A percentile compares a stretch with the other conserved stretches of the same genome.
These are phyloP conservation scores for Nymphaea colorata DNA, from an alignment of 164 flowering plant species.

Conservation along the genomic window DNA sequence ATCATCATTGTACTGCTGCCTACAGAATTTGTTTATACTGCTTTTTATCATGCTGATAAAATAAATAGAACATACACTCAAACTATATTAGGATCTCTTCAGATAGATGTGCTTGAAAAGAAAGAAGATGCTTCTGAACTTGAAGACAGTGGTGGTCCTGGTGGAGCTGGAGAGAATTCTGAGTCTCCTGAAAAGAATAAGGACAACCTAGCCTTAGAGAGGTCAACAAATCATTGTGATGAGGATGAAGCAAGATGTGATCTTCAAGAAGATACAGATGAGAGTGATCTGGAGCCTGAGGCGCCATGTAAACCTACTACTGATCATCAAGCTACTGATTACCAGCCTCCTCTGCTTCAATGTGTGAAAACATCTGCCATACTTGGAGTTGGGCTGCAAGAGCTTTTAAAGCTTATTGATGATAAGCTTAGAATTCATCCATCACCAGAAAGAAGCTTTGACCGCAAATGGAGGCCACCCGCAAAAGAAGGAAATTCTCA, in stretches of 20 bases:
- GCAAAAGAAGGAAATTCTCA: background rate
- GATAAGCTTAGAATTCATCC: slow-evolving; percentile 32
- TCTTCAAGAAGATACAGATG: background rate
- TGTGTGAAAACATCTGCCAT: slow-evolving; percentile 64
- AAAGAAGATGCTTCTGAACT: slow-evolving; percentile 13
- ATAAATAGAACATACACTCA: too few relatives aligned
- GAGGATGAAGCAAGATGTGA: background rate
- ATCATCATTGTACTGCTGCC: background rate
- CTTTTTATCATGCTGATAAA: too few relatives aligned
- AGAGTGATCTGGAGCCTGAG: slow-evolving; percentile 11
- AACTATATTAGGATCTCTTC: slow-evolving; percentile 3
- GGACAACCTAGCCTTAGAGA: background rate
- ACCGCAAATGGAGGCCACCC: slow-evolving; percentile 81
- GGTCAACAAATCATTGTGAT: background rate
- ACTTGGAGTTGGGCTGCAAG: slow-evolving; percentile 76
- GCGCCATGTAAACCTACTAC: slow-evolving; percentile 9
- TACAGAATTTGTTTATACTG: too few relatives aligned
- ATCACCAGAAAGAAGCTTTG: slow-evolving; percentile 16
- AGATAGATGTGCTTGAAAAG: slow-evolving; percentile 55
- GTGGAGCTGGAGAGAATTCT: slow-evolving; percentile 15
- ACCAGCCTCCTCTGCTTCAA: slow-evolving; percentile 10
- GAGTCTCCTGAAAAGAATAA: background rate
- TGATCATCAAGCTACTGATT: slow-evolving; percentile 15
- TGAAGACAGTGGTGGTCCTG: slow-evolving; percentile 13
- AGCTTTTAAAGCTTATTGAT: slow-evolving; percentile 63